These are phyloP conservation scores for Cladorrhinum samala DNA, from an alignment of 495 filamentous ascomycete species.

Conservation along the genomic window DNA sequence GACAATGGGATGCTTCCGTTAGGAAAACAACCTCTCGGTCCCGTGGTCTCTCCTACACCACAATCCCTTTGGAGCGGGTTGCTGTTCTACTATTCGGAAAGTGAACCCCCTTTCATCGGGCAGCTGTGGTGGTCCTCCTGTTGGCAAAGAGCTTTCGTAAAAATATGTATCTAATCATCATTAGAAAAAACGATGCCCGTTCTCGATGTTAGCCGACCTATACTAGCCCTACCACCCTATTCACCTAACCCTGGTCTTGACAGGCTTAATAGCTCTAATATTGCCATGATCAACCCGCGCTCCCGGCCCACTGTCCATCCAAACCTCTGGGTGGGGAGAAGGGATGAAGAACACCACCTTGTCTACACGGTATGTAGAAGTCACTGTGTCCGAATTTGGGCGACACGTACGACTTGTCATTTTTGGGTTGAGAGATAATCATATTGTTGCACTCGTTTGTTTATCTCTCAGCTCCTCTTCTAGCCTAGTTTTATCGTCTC, in stretches of 20 bases:
- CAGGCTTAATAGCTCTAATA: conserved; percentile 4
- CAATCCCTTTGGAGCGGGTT: neutral
- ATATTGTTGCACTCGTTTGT: conserved; percentile 4
- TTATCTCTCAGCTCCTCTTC: neutral
- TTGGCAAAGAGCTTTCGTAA: too few species aligned
- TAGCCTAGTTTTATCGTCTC: neutral
- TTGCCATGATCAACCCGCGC: neutral
- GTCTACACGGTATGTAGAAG: too few species aligned
- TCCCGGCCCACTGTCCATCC: neutral
- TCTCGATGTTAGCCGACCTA: conserved; percentile 3
- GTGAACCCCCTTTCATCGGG: neutral
- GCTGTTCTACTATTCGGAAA: neutral
- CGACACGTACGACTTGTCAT: conserved; percentile 7
- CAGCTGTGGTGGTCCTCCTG: neutral
- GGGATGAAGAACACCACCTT: neutral
- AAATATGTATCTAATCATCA: too few species aligned
- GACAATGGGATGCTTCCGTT: neutral
- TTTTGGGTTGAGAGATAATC: neutral
- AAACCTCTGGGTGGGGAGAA: too few species aligned
- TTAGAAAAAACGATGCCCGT: neutral
- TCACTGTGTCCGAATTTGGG: neutral
- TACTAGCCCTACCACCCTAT: neutral
- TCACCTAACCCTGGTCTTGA: conserved; percentile 2
- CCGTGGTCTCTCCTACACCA: conserved; percentile 1
- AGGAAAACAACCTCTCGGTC: conserved; percentile 1